A percentile compares a stretch with the other conserved stretches of the same genome.
These are phyloP conservation scores for Fabrea salina DNA, from an alignment of 169 alveolate genomes.

Conservation along the genomic window DNA sequence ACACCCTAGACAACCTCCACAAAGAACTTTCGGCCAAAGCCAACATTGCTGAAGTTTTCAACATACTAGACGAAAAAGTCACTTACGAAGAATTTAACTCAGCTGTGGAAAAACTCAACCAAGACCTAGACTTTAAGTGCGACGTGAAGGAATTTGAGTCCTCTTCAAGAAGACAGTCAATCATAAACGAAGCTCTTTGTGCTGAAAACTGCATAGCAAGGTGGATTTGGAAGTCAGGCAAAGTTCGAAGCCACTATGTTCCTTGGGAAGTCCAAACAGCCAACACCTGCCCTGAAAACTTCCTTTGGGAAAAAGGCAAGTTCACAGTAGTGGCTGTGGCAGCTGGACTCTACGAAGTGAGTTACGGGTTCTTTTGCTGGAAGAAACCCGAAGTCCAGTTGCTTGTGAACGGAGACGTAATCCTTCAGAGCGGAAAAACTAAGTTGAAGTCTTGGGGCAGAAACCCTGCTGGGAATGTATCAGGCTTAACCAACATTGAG, in stretches of 20 bases:
- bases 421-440: constrained; percentile 16
- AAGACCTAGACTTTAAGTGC: constrained; percentile 51
- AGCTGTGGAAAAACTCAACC: constrained; percentile 56
- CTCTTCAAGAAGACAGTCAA: constrained; percentile 40
- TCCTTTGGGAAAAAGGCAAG: constrained; percentile 66
- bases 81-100: constrained; percentile 67
- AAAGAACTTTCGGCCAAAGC: constrained; percentile 37
- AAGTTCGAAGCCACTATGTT: constrained; percentile 38
- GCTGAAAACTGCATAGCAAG: constrained; percentile 72
- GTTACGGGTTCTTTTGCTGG: constrained; percentile 71
- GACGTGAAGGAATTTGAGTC: constrained; percentile 35
- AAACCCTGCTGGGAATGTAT: constrained; percentile 19
- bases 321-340: constrained; percentile 52
- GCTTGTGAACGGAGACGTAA: constrained; percentile 78
- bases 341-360: constrained; percentile 75
- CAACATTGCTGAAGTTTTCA: constrained; percentile 30
- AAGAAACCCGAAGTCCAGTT: constrained; percentile 78
- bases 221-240: constrained; percentile 80
- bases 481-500: constrained; percentile 58
- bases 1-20: neutral
- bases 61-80: constrained; percentile 48
- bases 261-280: constrained; percentile 79
- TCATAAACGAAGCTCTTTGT: constrained; percentile 62
- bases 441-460: constrained; percentile 11
- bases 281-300: constrained; percentile 78